Percentiles rank a stretch among this genome's conserved stretches.
phyloP scores from a whole-genome alignment of 2,329 filamentous ascomycete genomes.

The Phyllosticta citribraziliensis region DNA sequence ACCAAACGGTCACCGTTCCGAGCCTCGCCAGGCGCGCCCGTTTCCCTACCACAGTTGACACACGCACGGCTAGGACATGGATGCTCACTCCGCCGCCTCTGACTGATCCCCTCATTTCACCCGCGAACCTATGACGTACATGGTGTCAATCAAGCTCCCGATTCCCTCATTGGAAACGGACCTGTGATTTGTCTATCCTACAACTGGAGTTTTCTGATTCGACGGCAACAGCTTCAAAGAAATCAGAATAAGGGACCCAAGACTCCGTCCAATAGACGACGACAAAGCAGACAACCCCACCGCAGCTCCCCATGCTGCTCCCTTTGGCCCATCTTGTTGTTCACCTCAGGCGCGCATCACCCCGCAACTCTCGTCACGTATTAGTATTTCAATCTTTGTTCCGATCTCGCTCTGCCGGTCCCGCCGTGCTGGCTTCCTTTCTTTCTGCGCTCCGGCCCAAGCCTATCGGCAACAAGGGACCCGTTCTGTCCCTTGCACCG shows the following conservation, averaged over 20 bases:
- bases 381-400: background rate
- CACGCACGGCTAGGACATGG: no score
- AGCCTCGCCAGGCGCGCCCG: no score
- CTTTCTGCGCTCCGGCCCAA: background rate
- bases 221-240: background rate
- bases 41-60: no score
- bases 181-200: background rate
- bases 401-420: slow-evolving; percentile 4
- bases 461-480: background rate
- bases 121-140: background rate
- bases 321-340: background rate
- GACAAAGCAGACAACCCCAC: background rate
- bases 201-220: background rate
- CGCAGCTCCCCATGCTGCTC: background rate
- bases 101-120: background rate
- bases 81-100: background rate
- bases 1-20: background rate
- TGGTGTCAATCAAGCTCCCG: background rate
- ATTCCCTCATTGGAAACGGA: background rate
- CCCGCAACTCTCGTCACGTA: background rate
- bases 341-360: background rate
- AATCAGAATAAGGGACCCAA: background rate
- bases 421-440: slow-evolving; percentile 8
- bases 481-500: background rate
- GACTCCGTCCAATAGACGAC: background rate